phyloP scores from a whole-genome alignment of 192 early-diverging fungal species.

The Backusella mclennaniae region DNA sequence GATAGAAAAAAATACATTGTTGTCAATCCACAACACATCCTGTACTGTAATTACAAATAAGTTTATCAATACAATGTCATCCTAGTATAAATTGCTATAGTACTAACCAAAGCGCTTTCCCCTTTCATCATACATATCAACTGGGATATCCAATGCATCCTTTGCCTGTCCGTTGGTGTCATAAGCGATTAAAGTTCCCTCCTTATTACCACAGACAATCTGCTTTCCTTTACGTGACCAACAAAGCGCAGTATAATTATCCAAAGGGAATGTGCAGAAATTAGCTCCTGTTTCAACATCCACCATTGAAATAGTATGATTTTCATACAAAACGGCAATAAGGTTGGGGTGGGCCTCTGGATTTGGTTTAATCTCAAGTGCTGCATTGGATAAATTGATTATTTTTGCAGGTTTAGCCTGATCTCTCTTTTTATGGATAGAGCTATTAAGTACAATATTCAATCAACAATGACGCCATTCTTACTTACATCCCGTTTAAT shows the following conservation, averaged over 20 bases:
- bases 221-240: conserved; percentile 94
- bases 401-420: conserved; percentile 36
- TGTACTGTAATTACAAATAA: conserved; percentile 46
- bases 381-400: conserved; percentile 41
- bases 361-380: conserved; percentile 66
- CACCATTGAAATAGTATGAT: conserved; percentile 35
- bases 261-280: conserved; percentile 33
- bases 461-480: conserved; percentile 20
- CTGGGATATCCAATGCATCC: conserved; percentile 49
- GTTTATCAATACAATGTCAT: neutral
- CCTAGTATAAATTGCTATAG: neutral
- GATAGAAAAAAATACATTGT: conserved; percentile 61
- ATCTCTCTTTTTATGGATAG: conserved; percentile 19
- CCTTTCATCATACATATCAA: conserved; percentile 18
- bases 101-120: conserved; percentile 26
- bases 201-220: conserved; percentile 69
- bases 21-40: conserved; percentile 77
- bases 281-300: conserved; percentile 31
- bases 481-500: conserved; percentile 41
- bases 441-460: conserved; percentile 27
- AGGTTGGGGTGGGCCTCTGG: conserved; percentile 45
- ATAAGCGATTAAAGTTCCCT: conserved; percentile 60
- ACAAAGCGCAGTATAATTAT: conserved; percentile 55
- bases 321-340: conserved; percentile 50
- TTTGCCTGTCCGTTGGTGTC: conserved; percentile 62